phyloP scores from a whole-genome alignment of 257 asterid genomes.

The Fraxinus cuspidata region DNA sequence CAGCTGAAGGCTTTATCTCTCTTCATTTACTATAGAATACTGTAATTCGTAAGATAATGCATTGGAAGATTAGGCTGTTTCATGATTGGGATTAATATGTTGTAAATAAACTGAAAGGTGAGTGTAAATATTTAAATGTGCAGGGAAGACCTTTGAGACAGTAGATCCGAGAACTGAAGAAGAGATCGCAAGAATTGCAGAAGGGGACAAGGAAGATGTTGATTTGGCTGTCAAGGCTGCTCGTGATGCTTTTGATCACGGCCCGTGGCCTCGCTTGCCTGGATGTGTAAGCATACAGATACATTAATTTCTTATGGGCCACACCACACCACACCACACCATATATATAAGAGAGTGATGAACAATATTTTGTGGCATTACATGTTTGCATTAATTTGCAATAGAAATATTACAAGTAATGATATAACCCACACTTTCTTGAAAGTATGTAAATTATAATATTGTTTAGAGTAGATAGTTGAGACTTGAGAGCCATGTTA shows the following conservation, averaged over 20 bases:
- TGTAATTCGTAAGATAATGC: background rate
- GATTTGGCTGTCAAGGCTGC: constrained; percentile 68
- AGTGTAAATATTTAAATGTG: background rate
- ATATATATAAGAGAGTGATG: background rate
- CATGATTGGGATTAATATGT: background rate
- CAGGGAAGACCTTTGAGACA: constrained; percentile 55
- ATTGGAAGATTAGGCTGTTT: background rate
- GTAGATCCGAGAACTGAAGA: constrained; percentile 56
- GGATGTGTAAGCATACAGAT: constrained; percentile 35
- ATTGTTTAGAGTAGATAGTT: background rate
- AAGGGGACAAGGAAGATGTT: constrained; percentile 55
- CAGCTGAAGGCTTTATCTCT: background rate
- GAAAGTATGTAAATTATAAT: background rate
- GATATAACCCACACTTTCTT: background rate
- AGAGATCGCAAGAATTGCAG: constrained; percentile 45
- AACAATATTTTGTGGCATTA: background rate
- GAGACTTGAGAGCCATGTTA: background rate
- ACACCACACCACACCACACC: background rate
- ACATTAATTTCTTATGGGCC: background rate
- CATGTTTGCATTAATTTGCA: background rate
- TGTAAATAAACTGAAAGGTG: background rate
- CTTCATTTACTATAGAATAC: background rate
- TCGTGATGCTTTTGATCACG: constrained; percentile 58
- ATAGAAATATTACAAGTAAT: background rate
- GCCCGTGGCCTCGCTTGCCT: constrained; percentile 67